phyloP scores from a whole-genome alignment of 1,284 basidiomycete species.

The Ustilago hordei region DNA sequence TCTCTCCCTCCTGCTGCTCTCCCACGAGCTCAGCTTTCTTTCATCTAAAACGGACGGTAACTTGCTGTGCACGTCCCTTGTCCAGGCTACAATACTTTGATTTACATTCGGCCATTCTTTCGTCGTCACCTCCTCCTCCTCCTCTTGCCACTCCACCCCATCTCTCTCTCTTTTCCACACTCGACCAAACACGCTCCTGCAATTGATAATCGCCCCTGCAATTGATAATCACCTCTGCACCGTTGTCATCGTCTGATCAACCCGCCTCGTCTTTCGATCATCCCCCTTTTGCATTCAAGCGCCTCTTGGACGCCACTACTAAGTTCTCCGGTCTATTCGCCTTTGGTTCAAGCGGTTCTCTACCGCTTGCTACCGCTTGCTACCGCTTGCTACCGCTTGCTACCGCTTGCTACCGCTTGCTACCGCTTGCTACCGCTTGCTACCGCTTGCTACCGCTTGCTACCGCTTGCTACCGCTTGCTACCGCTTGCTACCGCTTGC shows the following conservation, averaged over 20 bases:
- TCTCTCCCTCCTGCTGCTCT: neutral
- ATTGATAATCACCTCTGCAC: too few relatives aligned
- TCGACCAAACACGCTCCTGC: neutral
- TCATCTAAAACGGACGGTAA: slow-evolving; percentile 16
- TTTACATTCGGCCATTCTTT: slow-evolving; percentile 3
- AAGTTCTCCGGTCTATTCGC: neutral
- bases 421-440: too few relatives aligned
- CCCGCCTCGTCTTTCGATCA: too few relatives aligned
- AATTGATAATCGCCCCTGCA: too few relatives aligned
- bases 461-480: too few relatives aligned
- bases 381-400: too few relatives aligned
- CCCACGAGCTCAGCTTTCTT: slow-evolving; percentile 35
- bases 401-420: too few relatives aligned
- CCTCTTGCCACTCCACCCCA: too few relatives aligned
- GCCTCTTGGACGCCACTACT: neutral
- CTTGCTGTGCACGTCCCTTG: neutral
- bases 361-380: neutral
- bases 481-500: too few relatives aligned
- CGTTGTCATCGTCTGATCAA: too few relatives aligned
- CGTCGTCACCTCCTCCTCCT: neutral
- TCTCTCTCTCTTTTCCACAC: neutral
- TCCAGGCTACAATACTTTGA: neutral
- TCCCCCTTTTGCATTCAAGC: neutral
- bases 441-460: too few relatives aligned
- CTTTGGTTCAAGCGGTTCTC: neutral